Evolutionary conservation across 495 filamentous ascomycete species (phyloP), one percentile per base, ranked within the genome.

Genomic region (Articulospora tetracladia): DNA sequence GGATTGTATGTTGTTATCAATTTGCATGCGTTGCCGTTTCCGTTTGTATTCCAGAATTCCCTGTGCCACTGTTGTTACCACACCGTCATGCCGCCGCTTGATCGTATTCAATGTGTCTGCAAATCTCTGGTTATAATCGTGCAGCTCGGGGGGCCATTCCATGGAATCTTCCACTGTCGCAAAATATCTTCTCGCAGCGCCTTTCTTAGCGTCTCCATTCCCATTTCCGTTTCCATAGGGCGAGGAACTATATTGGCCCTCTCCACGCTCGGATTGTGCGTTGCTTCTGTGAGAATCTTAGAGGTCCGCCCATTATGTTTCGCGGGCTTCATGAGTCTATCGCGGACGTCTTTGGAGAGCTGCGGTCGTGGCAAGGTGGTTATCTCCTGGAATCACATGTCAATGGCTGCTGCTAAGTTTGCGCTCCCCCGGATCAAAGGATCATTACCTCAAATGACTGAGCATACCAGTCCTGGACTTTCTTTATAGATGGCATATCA

Each of bases 21-120:
- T 98, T 70, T 98, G 95, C 88, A 98, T 93, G 46, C 94, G 85
- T 78, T 98, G 94, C 57, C 91, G 85, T 69, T 87, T 94, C 46
- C 94, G 89, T 75, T 98, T 98, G 79, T 95, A 98, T 75, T 98
- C 94, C 51, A 96, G 79, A 63, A 98, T 97, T 51, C 94, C 94
- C 74, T 98, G 95, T 8, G 94, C 94, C 79, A 83, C 79, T 23
- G 95, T 98, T 23, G 94, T 97, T 22, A 98, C 94, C 62, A 98
- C 94, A 68, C 94, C 84, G 74, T 98, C 94, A 76, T 98, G 94
- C 68, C 94, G 80, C 71, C 92, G 82, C 77, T 98, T 98, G 74
- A 98, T 98, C 57, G 87, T 86, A 61, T 97, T 86, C 52, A 98
- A 77, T 4, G 87, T 87, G 70, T 89, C 84, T 27, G 90, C 83